Base-by-base conservation (phyloP, 208 protist species). In the Blechomonas ayalai region DNA sequence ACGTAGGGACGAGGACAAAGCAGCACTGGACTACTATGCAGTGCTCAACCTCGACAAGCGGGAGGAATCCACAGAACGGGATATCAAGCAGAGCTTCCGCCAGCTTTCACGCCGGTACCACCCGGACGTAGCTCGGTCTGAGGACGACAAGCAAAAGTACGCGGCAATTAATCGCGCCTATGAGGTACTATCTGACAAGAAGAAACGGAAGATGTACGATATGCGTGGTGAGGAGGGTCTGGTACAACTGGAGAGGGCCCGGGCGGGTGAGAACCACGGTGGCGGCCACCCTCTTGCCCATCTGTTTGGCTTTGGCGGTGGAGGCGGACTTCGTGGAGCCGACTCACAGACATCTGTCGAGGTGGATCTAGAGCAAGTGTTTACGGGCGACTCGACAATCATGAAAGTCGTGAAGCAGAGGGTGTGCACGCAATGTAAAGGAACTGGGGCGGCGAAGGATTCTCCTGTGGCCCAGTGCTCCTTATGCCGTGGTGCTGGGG, bases 171-270 rank as follows among this genome's bases (percentile, higher is more conserved):
- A 79, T 25, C 73, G 79, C 33, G 89, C 92, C 13, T 92, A 97
- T 64, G 84, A 95, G 64, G 85, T 96, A 31, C 73, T 97, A 3
- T 78, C 68, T 0, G 81, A 96, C 58, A 80, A 77, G 53, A 70
- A 73, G 32, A 91, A 92, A 53, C 73, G 90, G 0, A 87, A 89
- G 52, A 92, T 95, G 60, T 97, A 93, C 55, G 92, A 97, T 56
- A 82, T 91, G 66, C 78, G 74, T 13, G 92, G 92, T 12, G 77
- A 88, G 47, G 78, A 81, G 27, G 90, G 90, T 15, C 34, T 96
- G 37, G 55, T 70, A 61, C 71, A 81, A 68, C 67, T 95, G 18
- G 67, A 85, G 64, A 32, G 72, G 35, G 34, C 44, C 4, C 28
- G 73, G 43, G 48, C 48, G 32, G 39, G 12, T 44, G 52, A 63